These are phyloP conservation scores for Penicillium daleae DNA, from an alignment of 495 filamentous ascomycete species.

Conservation along the genomic window DNA sequence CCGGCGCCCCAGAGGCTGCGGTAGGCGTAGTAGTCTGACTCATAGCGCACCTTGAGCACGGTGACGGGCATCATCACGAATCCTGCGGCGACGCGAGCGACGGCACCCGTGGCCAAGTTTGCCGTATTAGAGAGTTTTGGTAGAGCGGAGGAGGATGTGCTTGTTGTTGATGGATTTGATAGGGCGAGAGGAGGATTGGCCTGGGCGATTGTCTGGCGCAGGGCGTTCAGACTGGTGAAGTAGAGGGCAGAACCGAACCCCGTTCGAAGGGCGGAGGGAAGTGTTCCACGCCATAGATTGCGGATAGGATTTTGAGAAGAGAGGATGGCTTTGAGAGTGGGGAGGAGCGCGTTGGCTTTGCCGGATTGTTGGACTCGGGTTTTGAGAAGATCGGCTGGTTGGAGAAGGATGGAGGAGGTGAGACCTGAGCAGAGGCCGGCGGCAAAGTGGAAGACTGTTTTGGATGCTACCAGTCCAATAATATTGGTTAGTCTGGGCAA, in stretches of 20 bases:
- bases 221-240: slow-evolving; percentile 83
- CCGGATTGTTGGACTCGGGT: slow-evolving; percentile 79
- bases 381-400: slow-evolving; percentile 96
- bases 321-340: slow-evolving; percentile 71
- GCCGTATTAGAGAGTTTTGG: slow-evolving; percentile 83
- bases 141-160: slow-evolving; percentile 69
- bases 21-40: slow-evolving; percentile 84
- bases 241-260: slow-evolving; percentile 93
- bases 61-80: slow-evolving; percentile 96
- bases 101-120: slow-evolving; percentile 83
- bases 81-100: slow-evolving; percentile 81
- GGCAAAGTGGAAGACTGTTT: slow-evolving; percentile 76
- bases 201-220: slow-evolving; percentile 71
- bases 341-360: slow-evolving; percentile 63
- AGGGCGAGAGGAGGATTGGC: slow-evolving; percentile 29
- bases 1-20: slow-evolving; percentile 72
- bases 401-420: slow-evolving; percentile 83
- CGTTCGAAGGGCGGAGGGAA: slow-evolving; percentile 89
- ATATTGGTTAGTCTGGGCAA: slow-evolving; percentile 10
- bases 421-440: slow-evolving; percentile 88
- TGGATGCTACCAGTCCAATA: slow-evolving; percentile 37
- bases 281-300: slow-evolving; percentile 91
- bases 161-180: slow-evolving; percentile 22
- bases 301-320: slow-evolving; percentile 63
- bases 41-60: slow-evolving; percentile 95